Percentiles rank a stretch among this genome's conserved stretches.
Conservation (phyloP, 2,329 filamentous ascomycete genomes). For the Hortaea werneckii region DNA sequence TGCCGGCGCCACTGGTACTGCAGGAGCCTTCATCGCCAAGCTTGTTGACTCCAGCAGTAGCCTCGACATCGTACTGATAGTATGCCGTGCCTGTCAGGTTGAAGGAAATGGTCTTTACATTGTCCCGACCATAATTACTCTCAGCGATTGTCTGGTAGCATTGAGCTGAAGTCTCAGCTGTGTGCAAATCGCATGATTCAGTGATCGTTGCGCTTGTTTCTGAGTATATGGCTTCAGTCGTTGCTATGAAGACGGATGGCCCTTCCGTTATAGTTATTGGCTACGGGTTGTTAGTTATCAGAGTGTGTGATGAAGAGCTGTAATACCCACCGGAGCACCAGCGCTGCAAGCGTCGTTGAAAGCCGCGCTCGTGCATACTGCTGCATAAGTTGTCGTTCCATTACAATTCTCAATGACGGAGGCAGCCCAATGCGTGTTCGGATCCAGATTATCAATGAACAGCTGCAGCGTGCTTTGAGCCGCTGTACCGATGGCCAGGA, state of each 20-base stretch:
- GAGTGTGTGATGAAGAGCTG: background rate
- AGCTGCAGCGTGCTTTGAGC: constrained; percentile 5
- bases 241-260: constrained; percentile 12
- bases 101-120: constrained; percentile 11
- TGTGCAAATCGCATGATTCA: constrained; percentile 13
- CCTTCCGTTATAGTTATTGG: constrained; percentile 16
- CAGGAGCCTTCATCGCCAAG: constrained; percentile 11
- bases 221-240: constrained; percentile 14
- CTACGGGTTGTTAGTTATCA: background rate
- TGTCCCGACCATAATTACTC: constrained; percentile 1
- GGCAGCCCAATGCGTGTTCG: constrained; percentile 13
- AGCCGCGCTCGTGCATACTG: constrained; percentile 13
- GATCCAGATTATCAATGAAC: constrained; percentile 17
- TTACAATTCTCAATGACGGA: constrained; percentile 14
- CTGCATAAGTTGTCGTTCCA: constrained; percentile 15
- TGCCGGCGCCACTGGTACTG: background rate
- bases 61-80: constrained; percentile 12
- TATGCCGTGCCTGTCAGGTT: constrained; percentile 13
- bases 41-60: constrained; percentile 11
- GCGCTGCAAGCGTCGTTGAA: constrained; percentile 7
- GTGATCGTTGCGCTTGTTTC: constrained; percentile 15
- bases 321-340: background rate
- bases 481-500: background rate
- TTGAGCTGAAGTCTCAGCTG: constrained; percentile 7
- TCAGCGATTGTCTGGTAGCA: constrained; percentile 5